Evolutionary conservation across 176 grass and related monocot species (phyloP).

Genomic region (Phyllostachys edulis): DNA sequence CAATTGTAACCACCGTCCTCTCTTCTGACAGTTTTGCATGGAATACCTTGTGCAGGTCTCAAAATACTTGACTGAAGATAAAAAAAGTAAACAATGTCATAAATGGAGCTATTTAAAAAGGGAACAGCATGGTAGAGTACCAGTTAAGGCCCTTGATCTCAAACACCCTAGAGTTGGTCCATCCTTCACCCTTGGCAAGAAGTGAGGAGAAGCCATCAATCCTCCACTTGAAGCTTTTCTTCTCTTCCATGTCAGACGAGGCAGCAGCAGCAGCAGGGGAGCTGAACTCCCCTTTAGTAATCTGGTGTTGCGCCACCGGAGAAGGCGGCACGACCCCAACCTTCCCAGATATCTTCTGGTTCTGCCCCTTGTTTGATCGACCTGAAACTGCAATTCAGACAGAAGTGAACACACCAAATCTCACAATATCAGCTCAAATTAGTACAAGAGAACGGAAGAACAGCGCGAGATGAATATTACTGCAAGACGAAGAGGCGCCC

Average conservation of each 20-base stretch:
- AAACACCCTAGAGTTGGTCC: slow-evolving; percentile 37
- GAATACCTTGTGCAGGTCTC: background rate
- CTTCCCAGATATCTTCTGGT: no score
- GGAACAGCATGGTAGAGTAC: background rate
- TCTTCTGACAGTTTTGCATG: background rate
- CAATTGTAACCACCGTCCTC: background rate
- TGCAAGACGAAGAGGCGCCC: slow-evolving; percentile 2
- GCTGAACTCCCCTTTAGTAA: background rate
- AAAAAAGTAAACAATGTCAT: background rate
- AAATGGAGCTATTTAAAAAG: background rate
- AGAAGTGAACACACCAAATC: no score
- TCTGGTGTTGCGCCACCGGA: no score
- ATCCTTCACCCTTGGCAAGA: slow-evolving; percentile 30
- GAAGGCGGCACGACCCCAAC: no score
- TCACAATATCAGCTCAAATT: no score
- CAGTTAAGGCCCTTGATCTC: slow-evolving; percentile 31
- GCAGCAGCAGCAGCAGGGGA: no score
- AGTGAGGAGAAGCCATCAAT: slow-evolving; percentile 45
- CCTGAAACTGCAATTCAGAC: no score
- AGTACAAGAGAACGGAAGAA: no score
- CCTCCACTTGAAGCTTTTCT: slow-evolving; percentile 40
- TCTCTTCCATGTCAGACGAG: background rate
- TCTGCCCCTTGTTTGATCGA: no score
- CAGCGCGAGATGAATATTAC: background rate
- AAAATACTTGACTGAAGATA: background rate